A percentile compares a stretch with the other conserved stretches of the same genome.
phyloP scores from a whole-genome alignment of 768 basidiomycete species.

The Leccinum rimulosum region DNA sequence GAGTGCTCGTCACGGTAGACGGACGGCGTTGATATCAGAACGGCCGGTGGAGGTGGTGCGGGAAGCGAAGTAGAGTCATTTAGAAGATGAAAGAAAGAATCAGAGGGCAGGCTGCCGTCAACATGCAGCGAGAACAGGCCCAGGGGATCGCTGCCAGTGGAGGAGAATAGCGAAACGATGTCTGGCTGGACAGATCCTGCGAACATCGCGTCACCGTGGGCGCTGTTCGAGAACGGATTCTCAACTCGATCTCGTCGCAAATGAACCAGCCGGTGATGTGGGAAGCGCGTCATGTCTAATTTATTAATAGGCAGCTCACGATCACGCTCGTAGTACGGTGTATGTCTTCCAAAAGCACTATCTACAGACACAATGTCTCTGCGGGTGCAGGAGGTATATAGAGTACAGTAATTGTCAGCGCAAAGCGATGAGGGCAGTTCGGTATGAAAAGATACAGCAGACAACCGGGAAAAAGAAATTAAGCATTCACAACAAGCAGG shows the following conservation, averaged over 20 bases:
- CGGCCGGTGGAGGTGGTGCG: slow-evolving; percentile 44
- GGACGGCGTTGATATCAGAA: slow-evolving; percentile 43
- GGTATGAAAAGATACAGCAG: slow-evolving; percentile 20
- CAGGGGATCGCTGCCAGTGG: slow-evolving; percentile 62
- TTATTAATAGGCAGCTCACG: neutral
- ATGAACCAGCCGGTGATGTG: slow-evolving; percentile 6
- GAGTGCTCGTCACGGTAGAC: slow-evolving; percentile 28
- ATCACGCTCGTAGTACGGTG: neutral
- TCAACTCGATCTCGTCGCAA: slow-evolving; percentile 18
- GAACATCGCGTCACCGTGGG: slow-evolving; percentile 41
- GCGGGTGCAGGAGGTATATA: slow-evolving; percentile 5
- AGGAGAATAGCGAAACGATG: slow-evolving; percentile 72
- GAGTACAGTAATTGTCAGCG: neutral
- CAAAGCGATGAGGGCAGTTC: neutral
- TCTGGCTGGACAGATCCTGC: slow-evolving; percentile 56
- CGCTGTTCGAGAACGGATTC: slow-evolving; percentile 13
- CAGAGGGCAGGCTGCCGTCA: slow-evolving; percentile 52
- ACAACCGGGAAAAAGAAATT: neutral
- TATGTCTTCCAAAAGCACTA: neutral
- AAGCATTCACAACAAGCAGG: slow-evolving; percentile 21
- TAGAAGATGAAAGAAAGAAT: slow-evolving; percentile 65
- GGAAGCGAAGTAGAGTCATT: slow-evolving; percentile 54
- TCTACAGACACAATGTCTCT: slow-evolving; percentile 1
- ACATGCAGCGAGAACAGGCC: slow-evolving; percentile 47
- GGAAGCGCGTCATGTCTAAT: neutral